Percentiles rank a stretch among this genome's conserved stretches.
phyloP scores from a whole-genome alignment of 2,329 filamentous ascomycete genomes.

The Atkinsonella texensis region DNA sequence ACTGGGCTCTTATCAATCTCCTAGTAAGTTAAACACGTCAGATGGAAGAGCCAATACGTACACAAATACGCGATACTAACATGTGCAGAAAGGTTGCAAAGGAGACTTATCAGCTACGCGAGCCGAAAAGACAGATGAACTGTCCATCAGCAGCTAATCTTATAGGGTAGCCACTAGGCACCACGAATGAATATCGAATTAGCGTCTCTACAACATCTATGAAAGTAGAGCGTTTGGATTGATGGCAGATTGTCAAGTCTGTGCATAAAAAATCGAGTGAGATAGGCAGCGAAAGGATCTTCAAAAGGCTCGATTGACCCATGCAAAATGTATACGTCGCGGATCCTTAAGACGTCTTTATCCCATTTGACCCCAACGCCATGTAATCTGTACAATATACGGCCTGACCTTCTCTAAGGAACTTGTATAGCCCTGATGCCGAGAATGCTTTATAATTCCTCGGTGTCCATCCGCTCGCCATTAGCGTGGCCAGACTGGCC shows the following conservation, averaged over 20 bases:
- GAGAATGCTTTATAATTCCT: constrained; percentile 25
- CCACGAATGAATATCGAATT: too few relatives aligned
- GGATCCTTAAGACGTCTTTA: constrained; percentile 11
- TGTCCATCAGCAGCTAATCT: too few relatives aligned
- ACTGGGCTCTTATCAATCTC: too few relatives aligned
- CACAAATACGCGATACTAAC: too few relatives aligned
- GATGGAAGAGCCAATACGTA: too few relatives aligned
- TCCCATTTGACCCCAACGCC: constrained; percentile 19
- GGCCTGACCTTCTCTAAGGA: constrained; percentile 8
- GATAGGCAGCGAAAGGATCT: background rate
- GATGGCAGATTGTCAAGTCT: background rate
- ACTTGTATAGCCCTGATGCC: constrained; percentile 8
- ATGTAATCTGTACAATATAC: constrained; percentile 19
- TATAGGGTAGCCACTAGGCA: too few relatives aligned
- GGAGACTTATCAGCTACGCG: too few relatives aligned
- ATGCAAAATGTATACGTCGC: background rate
- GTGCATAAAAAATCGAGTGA: background rate
- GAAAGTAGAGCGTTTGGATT: too few relatives aligned
- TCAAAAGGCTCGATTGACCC: background rate
- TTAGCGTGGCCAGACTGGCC: constrained; percentile 37
- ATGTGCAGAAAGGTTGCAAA: too few relatives aligned
- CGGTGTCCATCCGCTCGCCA: constrained; percentile 56
- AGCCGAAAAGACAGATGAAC: too few relatives aligned
- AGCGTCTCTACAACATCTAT: too few relatives aligned
- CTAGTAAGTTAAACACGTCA: too few relatives aligned